Base-by-base conservation (phyloP, 129 eudicot genomes). In the Flaveria ramosissima region DNA sequence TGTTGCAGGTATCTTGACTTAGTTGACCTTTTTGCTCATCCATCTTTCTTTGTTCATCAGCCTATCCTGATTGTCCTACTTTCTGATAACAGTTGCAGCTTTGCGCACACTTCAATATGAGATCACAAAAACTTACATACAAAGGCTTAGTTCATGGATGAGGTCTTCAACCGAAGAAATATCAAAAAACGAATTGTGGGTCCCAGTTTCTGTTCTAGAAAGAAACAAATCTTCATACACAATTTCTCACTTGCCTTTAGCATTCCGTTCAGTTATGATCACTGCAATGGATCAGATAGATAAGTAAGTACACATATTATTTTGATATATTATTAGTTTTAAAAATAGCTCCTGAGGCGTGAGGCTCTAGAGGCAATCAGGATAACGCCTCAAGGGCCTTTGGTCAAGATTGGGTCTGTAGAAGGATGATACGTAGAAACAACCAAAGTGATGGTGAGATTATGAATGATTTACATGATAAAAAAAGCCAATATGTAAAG, bases 71-170 rank as follows among this genome's bases (percentile, higher is more conserved):
- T 65, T 57, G 6, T 52, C 53, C 16, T 14, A 62, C 42, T 73
- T 69, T 59, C 71, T 75, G 52, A 45, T 77, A 76, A 83, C 92
- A 94, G 98, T 89, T 71, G 72, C 82, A 39, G 97, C 85, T 17
- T 16, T 94, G 82, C 81, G 97, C 71, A 70, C 96, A 10, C 87
- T 94, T 83, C 90, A 94, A 74, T 83, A 84, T 72, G 96, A 94
- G 78, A 85, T 89, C 61, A 84, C 93, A 69, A 94, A 87, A 83
- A 75, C 88, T 64, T 94, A 94, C 70, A 88, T 94, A 84, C 67
- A 87, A 21, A 89, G 97, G 86, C 96, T 94, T 75, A 89, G 96
- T 87, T 84, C 96, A 72, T 94, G 98, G 98, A 91, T 91, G 93
- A 85, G 96, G 24, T 70, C 86, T 57, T 85, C 97, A 63, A 87